Evolutionary conservation across 2,329 filamentous ascomycete genomes (phyloP).

Genomic region (Botryotinia convoluta): DNA sequence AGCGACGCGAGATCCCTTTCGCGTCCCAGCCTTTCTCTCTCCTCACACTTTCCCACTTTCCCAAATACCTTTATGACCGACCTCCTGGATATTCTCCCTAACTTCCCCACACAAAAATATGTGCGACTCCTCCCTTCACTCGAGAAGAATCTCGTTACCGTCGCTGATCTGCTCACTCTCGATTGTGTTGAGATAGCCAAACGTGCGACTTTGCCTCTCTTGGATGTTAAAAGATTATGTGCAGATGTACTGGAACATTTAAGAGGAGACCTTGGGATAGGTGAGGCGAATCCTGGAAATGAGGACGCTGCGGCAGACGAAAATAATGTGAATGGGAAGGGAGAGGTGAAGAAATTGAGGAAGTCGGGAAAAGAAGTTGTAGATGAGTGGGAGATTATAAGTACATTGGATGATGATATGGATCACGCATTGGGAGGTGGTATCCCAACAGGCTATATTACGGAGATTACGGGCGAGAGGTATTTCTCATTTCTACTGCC

Average conservation of each 20-base stretch:
- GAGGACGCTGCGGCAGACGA: not conserved
- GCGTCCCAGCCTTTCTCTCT: not conserved
- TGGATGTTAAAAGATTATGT: constrained; percentile 74
- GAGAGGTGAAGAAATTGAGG: constrained; percentile 27
- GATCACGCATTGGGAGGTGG: constrained; percentile 75
- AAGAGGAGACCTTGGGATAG: constrained; percentile 52
- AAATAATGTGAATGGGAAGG: not conserved
- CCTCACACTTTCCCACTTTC: not conserved
- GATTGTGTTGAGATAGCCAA: constrained; percentile 81
- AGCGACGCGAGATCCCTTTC: not conserved
- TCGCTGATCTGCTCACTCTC: constrained; percentile 80
- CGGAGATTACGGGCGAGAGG: constrained; percentile 91
- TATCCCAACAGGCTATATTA: constrained; percentile 75
- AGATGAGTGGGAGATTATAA: constrained; percentile 59
- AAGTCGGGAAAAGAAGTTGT: constrained; percentile 41
- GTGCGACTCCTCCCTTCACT: constrained; percentile 74
- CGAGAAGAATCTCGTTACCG: constrained; percentile 74
- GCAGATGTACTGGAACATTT: constrained; percentile 65
- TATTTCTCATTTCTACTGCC: constrained; percentile 35
- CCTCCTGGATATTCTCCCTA: constrained; percentile 76
- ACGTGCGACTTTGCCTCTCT: constrained; percentile 75
- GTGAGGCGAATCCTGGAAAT: constrained; percentile 15
- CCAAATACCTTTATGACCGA: constrained; percentile 67
- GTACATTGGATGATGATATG: constrained; percentile 72
- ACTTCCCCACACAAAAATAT: constrained; percentile 70